Evolutionary conservation across 2,329 filamentous ascomycete species (phyloP).

Genomic region (Phaeosphaeria sp.): DNA sequence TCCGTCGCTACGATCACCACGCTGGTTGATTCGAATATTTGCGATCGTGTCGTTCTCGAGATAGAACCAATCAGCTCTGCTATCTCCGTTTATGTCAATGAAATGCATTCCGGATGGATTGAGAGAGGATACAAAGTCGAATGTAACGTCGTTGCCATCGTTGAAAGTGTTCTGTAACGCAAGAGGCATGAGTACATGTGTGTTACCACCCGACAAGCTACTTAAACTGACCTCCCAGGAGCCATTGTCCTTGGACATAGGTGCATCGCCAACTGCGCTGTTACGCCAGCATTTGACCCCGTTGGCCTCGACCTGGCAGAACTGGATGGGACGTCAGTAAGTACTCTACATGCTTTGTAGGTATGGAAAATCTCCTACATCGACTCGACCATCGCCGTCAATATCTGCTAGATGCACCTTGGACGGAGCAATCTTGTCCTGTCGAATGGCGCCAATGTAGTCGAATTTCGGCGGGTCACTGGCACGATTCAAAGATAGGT

Average conservation of each 20-base stretch:
- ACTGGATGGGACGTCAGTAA: constrained; percentile 11
- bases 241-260: too few species aligned
- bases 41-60: constrained; percentile 9
- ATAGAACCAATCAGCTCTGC: constrained; percentile 26
- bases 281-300: constrained; percentile 46
- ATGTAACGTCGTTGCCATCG: not conserved
- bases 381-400: constrained; percentile 44
- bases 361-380: constrained; percentile 11
- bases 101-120: constrained; percentile 6
- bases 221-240: not conserved
- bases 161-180: not conserved
- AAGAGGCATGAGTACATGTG: not conserved
- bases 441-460: constrained; percentile 21
- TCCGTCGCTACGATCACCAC: constrained; percentile 10
- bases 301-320: constrained; percentile 29
- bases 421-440: constrained; percentile 4
- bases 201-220: not conserved
- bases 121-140: not conserved
- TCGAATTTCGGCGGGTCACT: constrained; percentile 30
- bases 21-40: constrained; percentile 25
- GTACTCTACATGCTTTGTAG: not conserved
- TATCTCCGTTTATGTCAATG: constrained; percentile 36
- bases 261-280: constrained; percentile 31
- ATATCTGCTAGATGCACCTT: constrained; percentile 43
- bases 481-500: constrained; percentile 28